Conservation (phyloP, 1,139 yeast species). For the Diutina mesorugosa region DNA sequence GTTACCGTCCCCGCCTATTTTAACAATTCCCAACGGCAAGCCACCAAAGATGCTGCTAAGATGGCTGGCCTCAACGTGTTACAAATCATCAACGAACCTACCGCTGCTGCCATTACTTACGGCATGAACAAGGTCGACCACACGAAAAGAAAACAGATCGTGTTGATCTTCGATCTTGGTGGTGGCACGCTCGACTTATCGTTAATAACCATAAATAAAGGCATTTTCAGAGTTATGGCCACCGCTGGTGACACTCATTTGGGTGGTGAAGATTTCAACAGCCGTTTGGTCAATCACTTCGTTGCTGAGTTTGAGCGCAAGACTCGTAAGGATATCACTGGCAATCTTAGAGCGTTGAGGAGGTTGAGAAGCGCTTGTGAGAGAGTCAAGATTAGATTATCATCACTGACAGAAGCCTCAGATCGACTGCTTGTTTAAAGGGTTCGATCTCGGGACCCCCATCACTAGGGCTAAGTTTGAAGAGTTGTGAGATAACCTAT, state of each 20-base stretch:
- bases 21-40: conserved; percentile 97
- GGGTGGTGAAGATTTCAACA: conserved; percentile 54
- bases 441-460: conserved; percentile 71
- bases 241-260: conserved; percentile 44
- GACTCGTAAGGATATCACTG: conserved; percentile 62
- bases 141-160: conserved; percentile 41
- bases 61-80: conserved; percentile 92
- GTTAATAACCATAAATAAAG: conserved; percentile 36
- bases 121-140: conserved; percentile 83
- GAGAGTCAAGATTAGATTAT: conserved; percentile 90
- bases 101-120: conserved; percentile 97
- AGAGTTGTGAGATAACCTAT: conserved; percentile 76
- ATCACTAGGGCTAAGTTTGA: conserved; percentile 79
- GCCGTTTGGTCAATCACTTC: background rate
- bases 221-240: conserved; percentile 39
- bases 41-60: conserved; percentile 95
- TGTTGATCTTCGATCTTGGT: conserved; percentile 29
- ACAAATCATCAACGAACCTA: conserved; percentile 94
- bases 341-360: conserved; percentile 69
- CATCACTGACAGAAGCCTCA: conserved; percentile 84
- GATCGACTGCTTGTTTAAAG: conserved; percentile 90
- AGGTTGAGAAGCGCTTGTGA: conserved; percentile 93
- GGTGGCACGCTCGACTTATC: conserved; percentile 44
- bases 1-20: conserved; percentile 97
- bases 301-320: conserved; percentile 76